Conservation (phyloP, 73 alveolate genomes). For the Stentor coeruleus region DNA sequence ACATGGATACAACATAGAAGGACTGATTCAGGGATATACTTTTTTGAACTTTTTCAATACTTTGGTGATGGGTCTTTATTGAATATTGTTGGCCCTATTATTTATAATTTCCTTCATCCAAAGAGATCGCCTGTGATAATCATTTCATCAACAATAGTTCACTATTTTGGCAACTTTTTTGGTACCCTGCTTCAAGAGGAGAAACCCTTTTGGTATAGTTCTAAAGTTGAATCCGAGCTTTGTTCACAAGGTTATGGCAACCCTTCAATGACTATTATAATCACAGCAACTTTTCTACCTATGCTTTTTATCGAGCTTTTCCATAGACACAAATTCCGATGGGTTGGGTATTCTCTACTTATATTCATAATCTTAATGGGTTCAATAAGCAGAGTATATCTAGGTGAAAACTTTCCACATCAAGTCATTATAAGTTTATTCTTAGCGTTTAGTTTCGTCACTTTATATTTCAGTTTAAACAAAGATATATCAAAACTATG, state of each 20-base stretch:
- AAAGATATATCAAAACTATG: not conserved
- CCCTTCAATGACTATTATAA: not conserved
- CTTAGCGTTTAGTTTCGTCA: not conserved
- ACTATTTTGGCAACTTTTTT: not conserved
- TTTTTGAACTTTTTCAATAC: not conserved
- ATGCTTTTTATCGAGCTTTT: not conserved
- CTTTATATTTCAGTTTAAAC: not conserved
- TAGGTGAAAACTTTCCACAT: not conserved
- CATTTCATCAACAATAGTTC: not conserved
- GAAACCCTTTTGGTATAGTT: not conserved
- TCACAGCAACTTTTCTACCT: not conserved
- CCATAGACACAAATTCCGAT: not conserved
- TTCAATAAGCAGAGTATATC: not conserved
- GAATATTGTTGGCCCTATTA: not conserved
- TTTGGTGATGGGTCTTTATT: not conserved
- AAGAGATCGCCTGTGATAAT: no score
- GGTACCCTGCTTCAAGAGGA: not conserved
- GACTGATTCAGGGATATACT: not conserved
- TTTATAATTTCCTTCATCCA: no score
- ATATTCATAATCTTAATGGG: no score
- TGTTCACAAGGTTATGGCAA: not conserved
- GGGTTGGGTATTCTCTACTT: not conserved
- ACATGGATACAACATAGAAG: not conserved
- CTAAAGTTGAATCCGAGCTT: no score
- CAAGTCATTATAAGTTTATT: not conserved